Conservation (phyloP, 495 filamentous ascomycete species). For the Halenospora varia region DNA sequence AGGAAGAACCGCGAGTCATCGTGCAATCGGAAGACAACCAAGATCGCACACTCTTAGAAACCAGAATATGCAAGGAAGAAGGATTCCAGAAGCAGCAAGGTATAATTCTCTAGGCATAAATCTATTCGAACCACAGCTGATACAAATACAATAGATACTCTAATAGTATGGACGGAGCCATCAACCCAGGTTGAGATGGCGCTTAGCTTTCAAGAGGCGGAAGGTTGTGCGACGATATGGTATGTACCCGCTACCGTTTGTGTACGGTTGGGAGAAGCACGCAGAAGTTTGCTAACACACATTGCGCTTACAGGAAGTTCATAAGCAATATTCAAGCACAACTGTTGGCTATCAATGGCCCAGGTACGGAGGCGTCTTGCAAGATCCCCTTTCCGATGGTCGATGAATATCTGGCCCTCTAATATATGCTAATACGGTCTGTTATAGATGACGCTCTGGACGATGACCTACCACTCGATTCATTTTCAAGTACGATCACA, state of each 20-base stretch:
- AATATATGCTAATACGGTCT: conserved; percentile 16
- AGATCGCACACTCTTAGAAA: conserved; percentile 78
- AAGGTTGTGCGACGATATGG: conserved; percentile 93
- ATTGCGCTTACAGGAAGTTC: conserved; percentile 66
- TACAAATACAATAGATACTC: too few species aligned
- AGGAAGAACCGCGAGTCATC: conserved; percentile 79
- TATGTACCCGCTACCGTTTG: conserved; percentile 31
- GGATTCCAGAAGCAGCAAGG: conserved; percentile 98
- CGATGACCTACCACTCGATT: conserved; percentile 73
- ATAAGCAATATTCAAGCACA: conserved; percentile 79
- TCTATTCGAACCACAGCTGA: too few species aligned
- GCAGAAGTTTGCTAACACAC: neutral
- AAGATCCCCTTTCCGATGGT: neutral
- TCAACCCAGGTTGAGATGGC: conserved; percentile 88
- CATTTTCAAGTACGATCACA: conserved; percentile 56
- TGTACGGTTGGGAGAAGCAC: neutral
- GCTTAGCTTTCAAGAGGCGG: conserved; percentile 95
- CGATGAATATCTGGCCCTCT: neutral
- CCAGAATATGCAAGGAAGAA: conserved; percentile 88
- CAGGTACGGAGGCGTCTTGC: conserved; percentile 2
- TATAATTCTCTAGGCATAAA: too few species aligned
- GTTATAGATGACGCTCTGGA: conserved; percentile 79
- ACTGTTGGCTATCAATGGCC: conserved; percentile 34
- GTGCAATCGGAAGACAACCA: conserved; percentile 93
- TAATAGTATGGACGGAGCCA: conserved; percentile 96